Evolutionary conservation across 169 alveolate genomes (phyloP).

Genomic region (Blepharisma undulans): DNA sequence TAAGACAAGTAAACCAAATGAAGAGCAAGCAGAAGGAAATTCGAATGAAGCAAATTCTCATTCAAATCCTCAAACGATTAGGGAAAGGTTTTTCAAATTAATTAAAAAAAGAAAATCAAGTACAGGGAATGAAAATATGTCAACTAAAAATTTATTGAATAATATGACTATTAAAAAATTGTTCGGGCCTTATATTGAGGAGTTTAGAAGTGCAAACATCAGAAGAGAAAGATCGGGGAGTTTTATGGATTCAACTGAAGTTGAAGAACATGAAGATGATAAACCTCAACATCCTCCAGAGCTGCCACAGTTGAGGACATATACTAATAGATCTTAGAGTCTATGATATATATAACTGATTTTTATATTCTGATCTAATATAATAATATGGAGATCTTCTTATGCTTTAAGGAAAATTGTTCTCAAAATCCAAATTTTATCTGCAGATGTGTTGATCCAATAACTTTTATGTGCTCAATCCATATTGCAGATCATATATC

Average conservation of each 20-base stretch:
- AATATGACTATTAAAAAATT: conserved; percentile 12
- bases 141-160: not conserved
- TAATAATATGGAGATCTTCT: not conserved
- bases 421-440: not conserved
- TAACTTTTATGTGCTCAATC: not conserved
- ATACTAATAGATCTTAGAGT: not conserved
- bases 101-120: not conserved
- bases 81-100: not conserved
- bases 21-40: conserved; percentile 12
- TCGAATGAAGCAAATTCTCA: conserved; percentile 1
- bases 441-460: not conserved
- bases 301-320: not conserved
- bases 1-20: not conserved
- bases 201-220: conserved; percentile 5
- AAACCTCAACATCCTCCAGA: not conserved
- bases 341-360: not conserved
- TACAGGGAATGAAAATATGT: not conserved
- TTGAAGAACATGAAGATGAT: not conserved
- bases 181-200: conserved; percentile 29
- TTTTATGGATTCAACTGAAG: not conserved
- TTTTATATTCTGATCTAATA: not conserved
- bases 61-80: not conserved
- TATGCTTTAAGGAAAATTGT: not conserved
- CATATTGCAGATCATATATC: not conserved
- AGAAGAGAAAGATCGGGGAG: not conserved